Base-by-base conservation (phyloP, 2,329 filamentous ascomycete species). In the Shiraia bambusicola region DNA sequence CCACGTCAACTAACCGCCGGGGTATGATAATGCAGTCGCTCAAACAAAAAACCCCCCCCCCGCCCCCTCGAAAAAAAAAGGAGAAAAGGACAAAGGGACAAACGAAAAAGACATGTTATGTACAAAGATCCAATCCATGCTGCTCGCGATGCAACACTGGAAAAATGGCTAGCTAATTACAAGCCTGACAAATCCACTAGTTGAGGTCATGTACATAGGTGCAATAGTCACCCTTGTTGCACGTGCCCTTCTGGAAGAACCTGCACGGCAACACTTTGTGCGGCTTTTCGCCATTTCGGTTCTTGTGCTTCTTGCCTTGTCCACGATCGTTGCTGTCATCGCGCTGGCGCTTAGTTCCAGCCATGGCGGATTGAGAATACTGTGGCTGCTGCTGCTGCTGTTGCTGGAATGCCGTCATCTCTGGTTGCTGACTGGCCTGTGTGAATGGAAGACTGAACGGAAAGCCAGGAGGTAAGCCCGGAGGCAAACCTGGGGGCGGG, bases 141-240 rank as follows among this genome's bases (percentile, higher is more conserved):
- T n/a, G n/a, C n/a, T n/a, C n/a, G n/a, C n/a, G n/a, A n/a, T n/a
- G n/a, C n/a, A n/a, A n/a, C n/a, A n/a, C n/a, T n/a, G n/a, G n/a
- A n/a, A n/a, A n/a, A n/a, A n/a, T n/a, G n/a, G n/a, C n/a, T n/a
- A n/a, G n/a, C n/a, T n/a, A n/a, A n/a, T n/a, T n/a, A n/a, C 26
- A 4, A n/a, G 13, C 16, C 4, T 15, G 12, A 8, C 13, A 16
- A 30, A 31, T 5, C 30, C 35, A 56, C 32, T 47, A 44, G 46
- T 56, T 54, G 10, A 49, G 22, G 37, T 87, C 83, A 59, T 89
- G 86, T 41, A 84, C 77, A 65, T 85, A 89, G 2, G 85, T 88
- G 70, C 86, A 88, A 57, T 82, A 82, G 26, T 85, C 83, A 15
- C 86, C 86, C 61, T 87, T 84, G 6, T 80, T 81, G 68, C 86